phyloP scores from a whole-genome alignment of 495 filamentous ascomycete genomes.

The Neurospora sp. region DNA sequence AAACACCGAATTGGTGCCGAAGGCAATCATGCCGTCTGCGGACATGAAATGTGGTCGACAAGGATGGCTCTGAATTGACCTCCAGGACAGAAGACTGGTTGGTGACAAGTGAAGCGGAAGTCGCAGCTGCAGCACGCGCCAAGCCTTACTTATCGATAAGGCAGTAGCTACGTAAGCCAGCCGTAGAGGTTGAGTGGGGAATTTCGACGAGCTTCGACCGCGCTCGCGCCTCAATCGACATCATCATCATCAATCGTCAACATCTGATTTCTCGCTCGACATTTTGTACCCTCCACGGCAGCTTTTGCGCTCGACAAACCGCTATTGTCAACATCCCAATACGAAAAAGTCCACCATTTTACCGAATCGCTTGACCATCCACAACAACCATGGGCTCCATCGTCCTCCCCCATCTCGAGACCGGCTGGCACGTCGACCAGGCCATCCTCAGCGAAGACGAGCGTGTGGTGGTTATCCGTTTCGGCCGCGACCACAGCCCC shows the following conservation, averaged over 20 bases:
- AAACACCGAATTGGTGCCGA: background rate
- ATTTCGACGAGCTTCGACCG: background rate
- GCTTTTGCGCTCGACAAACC: background rate
- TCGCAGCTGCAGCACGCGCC: background rate
- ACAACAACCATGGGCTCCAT: constrained; percentile 66
- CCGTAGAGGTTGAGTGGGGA: background rate
- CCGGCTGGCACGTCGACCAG: constrained; percentile 95
- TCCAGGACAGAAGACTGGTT: background rate
- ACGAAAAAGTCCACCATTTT: background rate
- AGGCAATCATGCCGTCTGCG: background rate
- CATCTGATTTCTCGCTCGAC: background rate
- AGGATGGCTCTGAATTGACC: too few species aligned
- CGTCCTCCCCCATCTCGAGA: constrained; percentile 82
- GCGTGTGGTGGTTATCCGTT: constrained; percentile 89
- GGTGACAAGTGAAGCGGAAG: background rate
- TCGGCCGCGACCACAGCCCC: constrained; percentile 70
- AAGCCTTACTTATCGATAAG: background rate
- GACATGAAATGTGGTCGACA: background rate
- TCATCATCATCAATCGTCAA: background rate
- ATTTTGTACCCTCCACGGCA: background rate
- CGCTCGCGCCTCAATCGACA: background rate
- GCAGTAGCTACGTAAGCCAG: background rate
- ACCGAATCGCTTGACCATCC: background rate
- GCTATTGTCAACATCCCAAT: background rate
- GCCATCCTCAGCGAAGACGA: constrained; percentile 66